phyloP scores from a whole-genome alignment of 352 stramenopile genomes.

The Saprolegnia diclina region DNA sequence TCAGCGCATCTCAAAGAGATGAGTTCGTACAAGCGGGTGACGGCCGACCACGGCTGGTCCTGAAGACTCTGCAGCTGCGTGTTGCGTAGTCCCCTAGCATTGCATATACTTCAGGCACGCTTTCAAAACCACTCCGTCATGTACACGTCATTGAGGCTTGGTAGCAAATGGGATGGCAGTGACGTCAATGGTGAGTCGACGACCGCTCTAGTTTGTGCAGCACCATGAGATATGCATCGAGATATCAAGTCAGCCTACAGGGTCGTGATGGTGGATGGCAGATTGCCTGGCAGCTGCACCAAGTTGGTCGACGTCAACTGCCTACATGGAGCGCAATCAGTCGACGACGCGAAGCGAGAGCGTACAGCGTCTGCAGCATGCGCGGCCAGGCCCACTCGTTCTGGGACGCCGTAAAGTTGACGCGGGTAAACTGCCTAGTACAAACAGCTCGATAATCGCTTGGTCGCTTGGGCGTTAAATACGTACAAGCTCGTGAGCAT shows the following conservation, averaged over 20 bases:
- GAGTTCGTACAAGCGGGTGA: neutral
- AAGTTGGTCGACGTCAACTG: neutral
- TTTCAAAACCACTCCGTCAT: neutral
- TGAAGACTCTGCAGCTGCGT: neutral
- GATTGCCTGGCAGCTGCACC: neutral
- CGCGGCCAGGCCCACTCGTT: neutral
- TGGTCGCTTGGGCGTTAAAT: too few relatives aligned
- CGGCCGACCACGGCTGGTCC: neutral
- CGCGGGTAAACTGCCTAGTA: too few relatives aligned
- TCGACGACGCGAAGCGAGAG: neutral
- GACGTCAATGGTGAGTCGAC: neutral
- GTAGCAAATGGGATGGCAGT: neutral
- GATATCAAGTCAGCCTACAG: neutral
- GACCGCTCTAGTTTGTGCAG: too few relatives aligned
- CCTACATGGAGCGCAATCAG: neutral
- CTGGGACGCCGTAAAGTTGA: too few relatives aligned
- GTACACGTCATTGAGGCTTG: neutral
- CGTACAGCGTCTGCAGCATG: neutral
- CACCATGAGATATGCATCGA: neutral
- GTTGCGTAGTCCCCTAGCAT: too few relatives aligned
- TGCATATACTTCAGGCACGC: neutral
- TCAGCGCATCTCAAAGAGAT: neutral
- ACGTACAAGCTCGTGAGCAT: too few relatives aligned
- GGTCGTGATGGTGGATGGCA: neutral
- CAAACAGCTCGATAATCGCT: too few relatives aligned